phyloP scores from a whole-genome alignment of 2,329 filamentous ascomycete genomes.

The Meredithiella fracta region DNA sequence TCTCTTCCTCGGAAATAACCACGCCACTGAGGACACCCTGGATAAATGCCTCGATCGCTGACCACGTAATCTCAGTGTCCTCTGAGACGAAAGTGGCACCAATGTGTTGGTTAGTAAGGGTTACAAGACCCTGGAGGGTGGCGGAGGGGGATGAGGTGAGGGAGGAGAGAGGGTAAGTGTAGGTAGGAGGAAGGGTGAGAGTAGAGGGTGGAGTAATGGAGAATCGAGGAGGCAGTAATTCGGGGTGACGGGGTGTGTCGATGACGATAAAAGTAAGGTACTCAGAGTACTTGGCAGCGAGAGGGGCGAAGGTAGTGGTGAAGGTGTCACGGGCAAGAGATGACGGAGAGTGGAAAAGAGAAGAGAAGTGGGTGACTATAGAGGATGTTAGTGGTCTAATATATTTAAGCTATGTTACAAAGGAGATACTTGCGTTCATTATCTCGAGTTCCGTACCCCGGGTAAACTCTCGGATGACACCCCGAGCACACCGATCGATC shows the following conservation, averaged over 20 bases:
- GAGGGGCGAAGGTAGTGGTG: slow-evolving; percentile 21
- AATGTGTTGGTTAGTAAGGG: neutral
- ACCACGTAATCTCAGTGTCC: neutral
- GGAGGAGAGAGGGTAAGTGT: no score
- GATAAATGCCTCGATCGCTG: neutral
- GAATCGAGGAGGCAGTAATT: neutral
- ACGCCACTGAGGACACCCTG: neutral
- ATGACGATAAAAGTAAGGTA: slow-evolving; percentile 33
- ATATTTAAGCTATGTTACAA: neutral
- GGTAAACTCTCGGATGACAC: slow-evolving; percentile 29
- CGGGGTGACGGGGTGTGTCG: slow-evolving; percentile 28
- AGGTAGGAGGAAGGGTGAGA: neutral
- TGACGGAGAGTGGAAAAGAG: slow-evolving; percentile 4
- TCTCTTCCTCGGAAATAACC: neutral
- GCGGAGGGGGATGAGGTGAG: neutral
- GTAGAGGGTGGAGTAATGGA: neutral
- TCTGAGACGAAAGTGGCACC: neutral
- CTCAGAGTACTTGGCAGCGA: slow-evolving; percentile 30
- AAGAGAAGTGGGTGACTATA: neutral
- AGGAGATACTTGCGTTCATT: slow-evolving; percentile 21
- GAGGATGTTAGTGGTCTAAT: neutral
- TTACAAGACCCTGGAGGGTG: neutral
- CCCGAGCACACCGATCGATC: slow-evolving; percentile 14
- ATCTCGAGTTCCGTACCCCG: slow-evolving; percentile 29
- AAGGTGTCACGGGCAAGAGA: neutral